These are phyloP conservation scores for Aureobasidium musti DNA, from an alignment of 2,329 filamentous ascomycete species.

Conservation along the genomic window DNA sequence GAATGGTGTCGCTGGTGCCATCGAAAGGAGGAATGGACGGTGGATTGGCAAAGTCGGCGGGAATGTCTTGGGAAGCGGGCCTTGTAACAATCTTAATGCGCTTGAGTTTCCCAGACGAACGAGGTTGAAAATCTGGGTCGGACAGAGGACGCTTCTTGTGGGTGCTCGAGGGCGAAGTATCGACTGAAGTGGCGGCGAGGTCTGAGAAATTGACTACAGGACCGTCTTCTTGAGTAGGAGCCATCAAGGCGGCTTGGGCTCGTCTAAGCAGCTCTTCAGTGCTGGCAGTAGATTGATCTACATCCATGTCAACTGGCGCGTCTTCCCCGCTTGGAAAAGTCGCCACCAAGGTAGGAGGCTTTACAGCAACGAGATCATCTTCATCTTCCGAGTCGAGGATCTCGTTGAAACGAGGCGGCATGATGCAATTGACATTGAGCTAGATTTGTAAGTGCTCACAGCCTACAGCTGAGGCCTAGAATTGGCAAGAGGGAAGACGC, in stretches of 20 bases:
- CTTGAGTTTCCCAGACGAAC: conserved; percentile 27
- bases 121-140: not conserved
- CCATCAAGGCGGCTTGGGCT: conserved; percentile 25
- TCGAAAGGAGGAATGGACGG: not conserved
- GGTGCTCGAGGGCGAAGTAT: not conserved
- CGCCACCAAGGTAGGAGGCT: not conserved
- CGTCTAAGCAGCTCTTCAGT: conserved; percentile 18
- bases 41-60: not conserved
- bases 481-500: not conserved
- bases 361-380: conserved; percentile 19
- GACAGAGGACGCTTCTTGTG: conserved; percentile 6
- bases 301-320: not conserved
- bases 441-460: not conserved
- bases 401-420: conserved; percentile 11
- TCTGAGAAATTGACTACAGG: conserved; percentile 15
- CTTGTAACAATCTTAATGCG: conserved; percentile 22
- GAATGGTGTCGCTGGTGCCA: conserved; percentile 23
- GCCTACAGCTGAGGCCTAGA: not conserved
- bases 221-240: conserved; percentile 19
- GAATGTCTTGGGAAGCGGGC: not conserved
- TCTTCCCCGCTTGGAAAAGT: conserved; percentile 4
- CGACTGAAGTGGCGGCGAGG: conserved; percentile 3
- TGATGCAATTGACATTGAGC: conserved; percentile 6
- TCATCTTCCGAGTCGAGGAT: conserved; percentile 29
- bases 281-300: conserved; percentile 12